Percentiles rank a stretch among this genome's conserved stretches.
Conservation (phyloP, 2,329 filamentous ascomycete species). For the Pyrenophora seminiperda region DNA sequence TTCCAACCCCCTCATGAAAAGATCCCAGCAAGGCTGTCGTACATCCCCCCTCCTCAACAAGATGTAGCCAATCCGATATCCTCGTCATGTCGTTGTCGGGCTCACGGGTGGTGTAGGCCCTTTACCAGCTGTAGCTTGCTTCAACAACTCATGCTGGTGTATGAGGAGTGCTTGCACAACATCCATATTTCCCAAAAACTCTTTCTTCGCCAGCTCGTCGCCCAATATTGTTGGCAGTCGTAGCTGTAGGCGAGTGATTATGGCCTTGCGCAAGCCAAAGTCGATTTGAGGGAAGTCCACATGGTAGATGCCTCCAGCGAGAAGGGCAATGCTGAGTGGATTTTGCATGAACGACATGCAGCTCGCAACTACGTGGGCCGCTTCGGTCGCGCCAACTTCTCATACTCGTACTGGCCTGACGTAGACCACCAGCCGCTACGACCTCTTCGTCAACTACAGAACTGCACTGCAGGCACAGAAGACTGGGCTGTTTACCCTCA, state of each 20-base stretch:
- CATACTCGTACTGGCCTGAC: no score
- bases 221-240: slow-evolving; percentile 17
- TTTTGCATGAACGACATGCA: slow-evolving; percentile 26
- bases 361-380: no score
- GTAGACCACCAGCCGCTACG: no score
- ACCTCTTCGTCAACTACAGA: no score
- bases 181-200: slow-evolving; percentile 15
- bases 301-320: slow-evolving; percentile 17
- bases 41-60: no score
- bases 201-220: slow-evolving; percentile 17
- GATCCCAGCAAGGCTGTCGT: no score
- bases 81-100: background rate
- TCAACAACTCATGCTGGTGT: slow-evolving; percentile 8
- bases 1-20: no score
- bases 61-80: no score
- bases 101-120: background rate
- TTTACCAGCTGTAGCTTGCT: background rate
- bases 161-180: slow-evolving; percentile 19
- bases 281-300: slow-evolving; percentile 18
- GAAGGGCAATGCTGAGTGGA: slow-evolving; percentile 17
- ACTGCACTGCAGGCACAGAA: no score
- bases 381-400: no score
- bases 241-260: slow-evolving; percentile 15
- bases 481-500: no score
- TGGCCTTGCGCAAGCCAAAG: slow-evolving; percentile 20